Base-by-base conservation (phyloP, 75 land plant genomes). In the Chamaecyparis obtusa region DNA sequence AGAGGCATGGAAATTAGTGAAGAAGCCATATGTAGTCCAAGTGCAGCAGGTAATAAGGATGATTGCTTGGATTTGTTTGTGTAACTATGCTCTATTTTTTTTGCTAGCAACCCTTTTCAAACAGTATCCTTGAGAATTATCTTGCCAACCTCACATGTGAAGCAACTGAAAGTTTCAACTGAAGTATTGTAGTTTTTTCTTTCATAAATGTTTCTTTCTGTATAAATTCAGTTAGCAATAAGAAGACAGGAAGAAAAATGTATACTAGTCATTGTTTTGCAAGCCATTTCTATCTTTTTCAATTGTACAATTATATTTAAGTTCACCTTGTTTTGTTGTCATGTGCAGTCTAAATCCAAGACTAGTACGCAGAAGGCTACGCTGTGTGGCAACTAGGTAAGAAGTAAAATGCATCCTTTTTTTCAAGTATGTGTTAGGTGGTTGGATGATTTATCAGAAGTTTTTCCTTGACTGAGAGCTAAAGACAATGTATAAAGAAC, bases 311-410 rank as follows among this genome's bases (percentile, higher is more conserved):
- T 79, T 21, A 19, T 39, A 79, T 79, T 39, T 41, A 24, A 79
- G 10, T 43, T 79, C 46, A 39, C n/a, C 27, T 43, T 79, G 9
- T 39, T 39, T 83, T 41, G 77, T 87, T 76, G 32, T 17, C 14
- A 76, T 46, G 17, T 91, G 86, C 94, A 95, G 97, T 49, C 87
- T 95, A 57, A 95, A 94, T 89, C 88, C 91, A 55, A 92, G 96
- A 2, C 93, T 94, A 85, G 97, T 94, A 14, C 91, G 96, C 9
- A 87, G 94, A 83, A 91, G 97, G 56, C 37, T 94, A 81, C 89
- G 97, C 19, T 94, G 94, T 89, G 85, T 94, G 82, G 97, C 97
- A 71, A 37, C 75, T 72, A 94, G 93, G 97, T 95, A 88, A 86
- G 87, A 51, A 21, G 41, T 39, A 41, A 79, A 2, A 41, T 78